These are phyloP conservation scores for Angophora floribunda DNA, from an alignment of 345 rosid genomes.

Conservation along the genomic window DNA sequence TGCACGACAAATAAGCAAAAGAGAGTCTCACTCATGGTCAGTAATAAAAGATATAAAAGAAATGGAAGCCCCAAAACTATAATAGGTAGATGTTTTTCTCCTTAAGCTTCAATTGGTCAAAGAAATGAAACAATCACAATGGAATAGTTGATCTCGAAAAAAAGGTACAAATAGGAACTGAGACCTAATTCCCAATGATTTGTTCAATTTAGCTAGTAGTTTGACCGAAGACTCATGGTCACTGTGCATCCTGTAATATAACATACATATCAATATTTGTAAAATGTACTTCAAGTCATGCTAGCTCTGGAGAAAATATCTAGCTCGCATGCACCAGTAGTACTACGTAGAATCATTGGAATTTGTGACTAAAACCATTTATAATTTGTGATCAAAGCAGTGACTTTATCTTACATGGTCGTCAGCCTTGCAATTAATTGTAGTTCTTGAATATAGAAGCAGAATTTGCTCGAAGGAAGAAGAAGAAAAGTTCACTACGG, in stretches of 20 bases:
- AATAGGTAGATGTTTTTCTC: not conserved
- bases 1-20: not conserved
- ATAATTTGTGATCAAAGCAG: not conserved
- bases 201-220: not conserved
- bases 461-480: not conserved
- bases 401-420: not conserved
- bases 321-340: rapidly evolving
- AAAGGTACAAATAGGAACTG: not conserved
- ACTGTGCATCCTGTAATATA: not conserved
- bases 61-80: not conserved
- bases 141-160: not conserved
- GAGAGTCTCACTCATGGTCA: not conserved
- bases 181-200: not conserved
- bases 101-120: not conserved
- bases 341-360: not conserved
- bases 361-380: too few relatives aligned
- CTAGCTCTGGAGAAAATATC: not conserved
- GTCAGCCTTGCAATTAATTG: not conserved
- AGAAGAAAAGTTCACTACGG: not conserved
- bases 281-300: not conserved
- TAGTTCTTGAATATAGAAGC: not conserved
- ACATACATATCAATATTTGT: not conserved
- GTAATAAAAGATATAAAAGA: not conserved
- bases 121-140: not conserved
- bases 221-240: rapidly evolving